A percentile compares a stretch with the other conserved stretches of the same genome.
Conservation (phyloP, 352 stramenopile species). For the Phytophthora tubulina region DNA sequence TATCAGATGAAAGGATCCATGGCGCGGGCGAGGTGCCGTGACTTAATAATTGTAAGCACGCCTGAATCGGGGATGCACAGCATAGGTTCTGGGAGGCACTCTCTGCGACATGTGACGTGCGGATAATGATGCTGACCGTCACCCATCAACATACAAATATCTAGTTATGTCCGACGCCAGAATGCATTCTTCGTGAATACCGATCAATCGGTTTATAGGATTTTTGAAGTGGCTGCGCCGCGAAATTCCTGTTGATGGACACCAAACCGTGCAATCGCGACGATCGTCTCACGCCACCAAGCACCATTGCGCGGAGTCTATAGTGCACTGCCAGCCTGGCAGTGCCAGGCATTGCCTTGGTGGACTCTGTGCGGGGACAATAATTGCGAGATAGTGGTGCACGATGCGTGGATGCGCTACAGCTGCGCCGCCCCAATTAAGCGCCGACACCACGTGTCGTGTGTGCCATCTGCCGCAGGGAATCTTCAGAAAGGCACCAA, state of each 20-base stretch:
- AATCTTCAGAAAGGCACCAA: conserved; percentile 35
- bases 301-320: not conserved
- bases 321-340: not conserved
- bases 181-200: conserved; percentile 2
- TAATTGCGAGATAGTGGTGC: conserved; percentile 10
- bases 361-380: not conserved
- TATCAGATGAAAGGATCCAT: conserved; percentile 25
- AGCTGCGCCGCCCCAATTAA: conserved; percentile 9
- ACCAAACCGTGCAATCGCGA: conserved; percentile 18
- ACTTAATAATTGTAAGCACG: conserved; percentile 1
- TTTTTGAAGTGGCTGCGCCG: conserved; percentile 30
- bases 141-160: conserved; percentile 7
- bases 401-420: conserved; percentile 12
- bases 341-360: not conserved
- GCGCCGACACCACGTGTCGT: conserved; percentile 9
- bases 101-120: conserved; percentile 27
- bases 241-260: conserved; percentile 29
- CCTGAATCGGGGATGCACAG: not conserved
- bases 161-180: not conserved
- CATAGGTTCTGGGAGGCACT: conserved; percentile 13
- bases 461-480: not conserved
- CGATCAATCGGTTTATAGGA: conserved; percentile 30
- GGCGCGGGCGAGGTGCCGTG: not conserved
- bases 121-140: not conserved
- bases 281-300: conserved; percentile 24